phyloP scores from a whole-genome alignment of 352 stramenopile genomes.

The Phytophthora pisi region DNA sequence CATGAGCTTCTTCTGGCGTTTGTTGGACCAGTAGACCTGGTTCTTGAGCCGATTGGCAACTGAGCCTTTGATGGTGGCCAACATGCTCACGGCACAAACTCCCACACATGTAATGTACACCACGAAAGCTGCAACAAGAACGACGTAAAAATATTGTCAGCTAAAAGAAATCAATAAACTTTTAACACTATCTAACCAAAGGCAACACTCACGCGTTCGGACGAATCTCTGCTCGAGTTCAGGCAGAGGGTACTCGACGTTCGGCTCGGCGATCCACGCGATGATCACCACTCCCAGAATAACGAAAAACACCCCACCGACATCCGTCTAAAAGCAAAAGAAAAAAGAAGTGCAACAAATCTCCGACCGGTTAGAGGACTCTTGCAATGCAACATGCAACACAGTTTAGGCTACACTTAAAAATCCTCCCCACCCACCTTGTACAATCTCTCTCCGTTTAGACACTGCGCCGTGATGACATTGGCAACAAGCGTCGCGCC shows the following conservation, averaged over 20 bases:
- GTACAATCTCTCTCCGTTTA: constrained; percentile 83
- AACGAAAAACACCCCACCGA: constrained; percentile 85
- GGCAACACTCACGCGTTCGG: constrained; percentile 48
- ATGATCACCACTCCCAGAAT: constrained; percentile 89
- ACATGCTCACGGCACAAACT: constrained; percentile 78
- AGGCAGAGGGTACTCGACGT: constrained; percentile 85
- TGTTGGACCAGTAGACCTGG: constrained; percentile 83
- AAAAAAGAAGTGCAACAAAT: constrained; percentile 1
- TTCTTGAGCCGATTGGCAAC: constrained; percentile 86
- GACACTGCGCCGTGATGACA: constrained; percentile 84
- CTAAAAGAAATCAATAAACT: not conserved
- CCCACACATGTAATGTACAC: constrained; percentile 83
- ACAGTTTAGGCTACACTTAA: not conserved
- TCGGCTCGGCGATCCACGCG: constrained; percentile 83
- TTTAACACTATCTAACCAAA: not conserved
- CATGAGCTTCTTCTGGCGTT: constrained; percentile 83
- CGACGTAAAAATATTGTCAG: not conserved
- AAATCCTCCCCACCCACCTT: constrained; percentile 30
- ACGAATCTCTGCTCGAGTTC: constrained; percentile 87
- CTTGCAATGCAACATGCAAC: constrained; percentile 1
- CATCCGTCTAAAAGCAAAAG: constrained; percentile 56
- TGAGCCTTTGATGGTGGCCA: constrained; percentile 90
- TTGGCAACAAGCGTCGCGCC: constrained; percentile 89
- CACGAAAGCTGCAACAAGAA: constrained; percentile 54
- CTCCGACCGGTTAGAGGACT: constrained; percentile 1